Evolutionary conservation across 306 rosid genomes (phyloP).

Genomic region (Mimosa pudica): DNA sequence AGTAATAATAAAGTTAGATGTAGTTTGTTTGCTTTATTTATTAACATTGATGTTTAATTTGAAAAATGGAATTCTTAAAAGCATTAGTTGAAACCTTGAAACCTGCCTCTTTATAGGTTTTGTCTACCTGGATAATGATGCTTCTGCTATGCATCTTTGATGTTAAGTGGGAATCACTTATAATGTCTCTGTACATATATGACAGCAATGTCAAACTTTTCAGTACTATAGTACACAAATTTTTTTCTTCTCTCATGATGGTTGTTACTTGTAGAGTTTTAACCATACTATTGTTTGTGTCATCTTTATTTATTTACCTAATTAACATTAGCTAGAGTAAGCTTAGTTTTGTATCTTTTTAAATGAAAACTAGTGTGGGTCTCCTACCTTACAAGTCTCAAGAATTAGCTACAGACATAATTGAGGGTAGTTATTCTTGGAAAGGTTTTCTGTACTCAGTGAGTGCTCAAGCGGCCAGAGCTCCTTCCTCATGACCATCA

Average conservation of each 20-base stretch:
- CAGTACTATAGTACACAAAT: not conserved
- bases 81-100: not conserved
- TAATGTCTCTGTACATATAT: not conserved
- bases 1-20: slow-evolving; percentile 20
- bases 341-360: too few species aligned
- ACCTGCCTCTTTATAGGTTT: not conserved
- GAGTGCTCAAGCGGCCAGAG: too few species aligned
- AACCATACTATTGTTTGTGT: not conserved
- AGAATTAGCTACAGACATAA: too few species aligned
- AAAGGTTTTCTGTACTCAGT: too few species aligned
- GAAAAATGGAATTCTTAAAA: not conserved
- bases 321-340: too few species aligned
- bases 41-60: slow-evolving; percentile 8
- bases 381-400: not conserved
- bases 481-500: too few species aligned
- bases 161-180: not conserved
- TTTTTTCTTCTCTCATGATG: not conserved
- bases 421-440: too few species aligned
- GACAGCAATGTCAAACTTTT: not conserved
- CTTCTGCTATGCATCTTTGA: not conserved
- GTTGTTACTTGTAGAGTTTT: not conserved
- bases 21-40: slow-evolving; percentile 24
- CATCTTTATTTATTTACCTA: not conserved
- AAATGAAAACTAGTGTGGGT: not conserved
- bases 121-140: not conserved